These are phyloP conservation scores for Polychaeton citri DNA, from an alignment of 2,329 filamentous ascomycete genomes.

Conservation along the genomic window DNA sequence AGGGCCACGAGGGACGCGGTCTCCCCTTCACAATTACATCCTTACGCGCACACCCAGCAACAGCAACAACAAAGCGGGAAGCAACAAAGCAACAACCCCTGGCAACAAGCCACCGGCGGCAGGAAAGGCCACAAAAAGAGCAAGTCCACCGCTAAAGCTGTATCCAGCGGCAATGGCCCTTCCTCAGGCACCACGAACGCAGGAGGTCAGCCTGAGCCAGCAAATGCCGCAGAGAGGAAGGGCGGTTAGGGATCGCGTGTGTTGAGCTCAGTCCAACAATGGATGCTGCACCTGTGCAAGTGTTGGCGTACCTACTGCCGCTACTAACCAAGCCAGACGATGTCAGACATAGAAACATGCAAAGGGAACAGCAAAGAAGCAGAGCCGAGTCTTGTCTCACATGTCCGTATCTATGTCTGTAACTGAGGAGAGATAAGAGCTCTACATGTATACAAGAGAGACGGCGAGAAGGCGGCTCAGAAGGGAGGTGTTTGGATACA, in stretches of 20 bases:
- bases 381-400: too few relatives aligned
- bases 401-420: too few relatives aligned
- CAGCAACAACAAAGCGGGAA: constrained; percentile 2
- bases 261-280: background rate
- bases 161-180: constrained; percentile 6
- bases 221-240: constrained; percentile 32
- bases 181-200: background rate
- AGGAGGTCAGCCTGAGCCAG: constrained; percentile 27
- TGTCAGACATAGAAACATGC: too few relatives aligned
- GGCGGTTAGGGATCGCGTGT: constrained; percentile 19
- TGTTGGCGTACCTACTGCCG: too few relatives aligned
- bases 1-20: background rate
- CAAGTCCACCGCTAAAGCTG: constrained; percentile 13
- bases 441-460: too few relatives aligned
- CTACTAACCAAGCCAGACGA: too few relatives aligned
- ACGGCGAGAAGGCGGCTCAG: too few relatives aligned
- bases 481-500: too few relatives aligned
- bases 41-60: background rate
- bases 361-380: too few relatives aligned
- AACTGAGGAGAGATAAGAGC: too few relatives aligned
- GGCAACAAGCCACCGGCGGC: constrained; percentile 13
- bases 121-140: constrained; percentile 22
- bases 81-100: constrained; percentile 4
- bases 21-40: background rate
- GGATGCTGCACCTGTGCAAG: constrained; percentile 1